Evolutionary conservation across 768 basidiomycete genomes (phyloP), one percentile per base, ranked within the genome.

Genomic region (Lactarius sanguifluus): DNA sequence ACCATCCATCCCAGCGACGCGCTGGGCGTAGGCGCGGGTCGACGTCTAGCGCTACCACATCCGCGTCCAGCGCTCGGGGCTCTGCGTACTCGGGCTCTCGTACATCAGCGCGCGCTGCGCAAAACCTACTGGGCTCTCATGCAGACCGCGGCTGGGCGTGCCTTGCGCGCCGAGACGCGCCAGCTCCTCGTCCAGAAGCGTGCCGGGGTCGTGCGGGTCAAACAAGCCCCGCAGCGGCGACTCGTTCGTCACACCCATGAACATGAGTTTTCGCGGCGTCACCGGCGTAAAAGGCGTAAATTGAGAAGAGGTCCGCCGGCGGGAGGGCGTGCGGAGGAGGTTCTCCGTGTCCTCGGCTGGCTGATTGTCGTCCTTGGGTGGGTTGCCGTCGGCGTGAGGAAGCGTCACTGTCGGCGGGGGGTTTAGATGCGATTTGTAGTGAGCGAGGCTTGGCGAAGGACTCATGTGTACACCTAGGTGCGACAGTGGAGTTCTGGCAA

Each of bases 181-280:
- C 62, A 93, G 77, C 65, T 93, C 91, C 58, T 92, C 91, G 57
- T 91, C 88, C 28, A 92, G 77, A 52, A 91, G 71, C 38, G 82
- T 78, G 38, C 83, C 78, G 4, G 90, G 88, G 75, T 91, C 88
- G 69, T 89, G 86, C 36, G 90, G 89, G 73, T 91, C 90, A 68
- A 85, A 86, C 38, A 89, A 79, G 72, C 77, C 66, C 3, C 82
- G 76, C 74, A 82, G 83, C 1, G 81, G 80, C 12, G 79, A 81
- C 67, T 80, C 79, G n/a, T 58, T 57, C 25, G 71, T 45, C 5
- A 73, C 72, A 18, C 73, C 69, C 30, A 74, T 75, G 65, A 78
- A 80, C 60, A 77, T 72, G 18, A 79, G 74, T 32, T 79, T 78
- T 72, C 77, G 81, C 23, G 83, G 84, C 6, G 83, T 83, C 23